These are phyloP conservation scores for Aspergillus chevalieri DNA, from an alignment of 2,329 filamentous ascomycete species.

Conservation along the genomic window DNA sequence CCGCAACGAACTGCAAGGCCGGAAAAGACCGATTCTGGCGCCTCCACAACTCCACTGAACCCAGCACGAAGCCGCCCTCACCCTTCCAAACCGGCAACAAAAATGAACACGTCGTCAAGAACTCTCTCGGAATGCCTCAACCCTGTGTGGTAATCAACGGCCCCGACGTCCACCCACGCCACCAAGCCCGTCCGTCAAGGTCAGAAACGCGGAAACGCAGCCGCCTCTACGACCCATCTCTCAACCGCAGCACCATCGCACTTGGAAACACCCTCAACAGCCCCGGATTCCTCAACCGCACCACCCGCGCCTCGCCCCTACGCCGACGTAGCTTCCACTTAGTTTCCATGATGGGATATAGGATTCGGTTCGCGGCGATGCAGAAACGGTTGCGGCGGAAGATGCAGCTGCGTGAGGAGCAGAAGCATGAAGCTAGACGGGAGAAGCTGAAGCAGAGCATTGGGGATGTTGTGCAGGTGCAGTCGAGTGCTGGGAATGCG, in stretches of 20 bases:
- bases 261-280: constrained; percentile 20
- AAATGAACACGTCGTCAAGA: constrained; percentile 37
- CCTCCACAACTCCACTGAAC: constrained; percentile 48
- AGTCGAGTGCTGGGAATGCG: not conserved
- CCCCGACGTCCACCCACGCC: constrained; percentile 19
- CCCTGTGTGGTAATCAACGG: constrained; percentile 39
- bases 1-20: constrained; percentile 38
- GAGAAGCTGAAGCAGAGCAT: constrained; percentile 52
- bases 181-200: constrained; percentile 13
- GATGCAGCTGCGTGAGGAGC: constrained; percentile 39
- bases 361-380: constrained; percentile 48
- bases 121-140: constrained; percentile 52
- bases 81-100: constrained; percentile 9
- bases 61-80: constrained; percentile 35
- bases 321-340: constrained; percentile 23
- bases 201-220: constrained; percentile 24
- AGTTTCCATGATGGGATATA: constrained; percentile 40
- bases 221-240: constrained; percentile 15
- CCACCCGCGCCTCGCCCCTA: constrained; percentile 26
- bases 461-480: constrained; percentile 13
- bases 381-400: constrained; percentile 42
- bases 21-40: constrained; percentile 52
- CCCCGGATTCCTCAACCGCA: constrained; percentile 22
- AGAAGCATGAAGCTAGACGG: constrained; percentile 47
- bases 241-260: constrained; percentile 26